Evolutionary conservation across 768 basidiomycete genomes (phyloP).

Genomic region (Agaricus subrufescens): DNA sequence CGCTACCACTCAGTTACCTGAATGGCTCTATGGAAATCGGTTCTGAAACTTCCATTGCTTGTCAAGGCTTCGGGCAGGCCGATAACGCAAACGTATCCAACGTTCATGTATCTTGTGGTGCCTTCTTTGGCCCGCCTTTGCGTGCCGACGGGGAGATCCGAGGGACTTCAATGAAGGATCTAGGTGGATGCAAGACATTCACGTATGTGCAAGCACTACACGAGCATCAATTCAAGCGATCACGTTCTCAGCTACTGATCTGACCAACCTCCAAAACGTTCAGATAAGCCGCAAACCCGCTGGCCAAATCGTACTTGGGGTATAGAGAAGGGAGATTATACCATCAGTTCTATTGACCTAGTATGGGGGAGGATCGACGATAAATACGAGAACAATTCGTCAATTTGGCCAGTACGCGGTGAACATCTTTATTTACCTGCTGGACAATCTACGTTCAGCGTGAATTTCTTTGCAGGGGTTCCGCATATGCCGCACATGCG

Average conservation of each 20-base stretch:
- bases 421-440: neutral
- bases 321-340: neutral
- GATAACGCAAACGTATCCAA: conserved; percentile 17
- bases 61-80: conserved; percentile 14
- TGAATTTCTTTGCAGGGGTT: neutral
- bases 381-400: neutral
- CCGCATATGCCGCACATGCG: neutral
- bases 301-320: neutral
- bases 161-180: conserved; percentile 8
- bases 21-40: neutral
- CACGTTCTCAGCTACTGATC: neutral
- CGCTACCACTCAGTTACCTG: neutral
- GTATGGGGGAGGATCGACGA: neutral
- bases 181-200: conserved; percentile 16
- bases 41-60: neutral
- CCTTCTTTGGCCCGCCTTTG: conserved; percentile 14
- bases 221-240: neutral
- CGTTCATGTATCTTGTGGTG: conserved; percentile 14
- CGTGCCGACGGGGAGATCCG: conserved; percentile 19
- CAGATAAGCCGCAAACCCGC: neutral
- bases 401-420: neutral
- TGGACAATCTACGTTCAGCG: neutral
- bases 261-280: neutral
- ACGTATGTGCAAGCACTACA: conserved; percentile 15
- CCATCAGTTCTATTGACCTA: neutral